Conservation (phyloP, 2,329 filamentous ascomycete species). For the Aspergillus sp. region DNA sequence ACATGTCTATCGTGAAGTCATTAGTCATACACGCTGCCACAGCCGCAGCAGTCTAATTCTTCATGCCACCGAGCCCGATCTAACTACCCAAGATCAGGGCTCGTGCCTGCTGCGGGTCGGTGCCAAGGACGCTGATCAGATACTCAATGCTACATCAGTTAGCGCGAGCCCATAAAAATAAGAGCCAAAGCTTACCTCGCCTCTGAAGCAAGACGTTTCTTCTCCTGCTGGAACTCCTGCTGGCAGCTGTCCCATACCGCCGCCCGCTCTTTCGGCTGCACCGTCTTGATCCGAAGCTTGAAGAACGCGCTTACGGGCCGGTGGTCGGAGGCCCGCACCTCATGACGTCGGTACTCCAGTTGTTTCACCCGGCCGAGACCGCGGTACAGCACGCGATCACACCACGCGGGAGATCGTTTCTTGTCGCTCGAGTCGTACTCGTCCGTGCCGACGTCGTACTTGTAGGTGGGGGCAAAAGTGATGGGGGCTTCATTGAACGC, state of each 20-base stretch:
- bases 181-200: conserved; percentile 61
- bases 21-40: conserved; percentile 32
- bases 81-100: conserved; percentile 35
- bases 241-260: conserved; percentile 70
- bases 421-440: conserved; percentile 95
- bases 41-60: conserved; percentile 1
- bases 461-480: conserved; percentile 92
- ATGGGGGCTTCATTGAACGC: conserved; percentile 90
- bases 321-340: conserved; percentile 88
- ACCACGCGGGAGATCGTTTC: conserved; percentile 92
- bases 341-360: conserved; percentile 82
- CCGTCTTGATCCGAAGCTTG: conserved; percentile 77
- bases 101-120: conserved; percentile 53
- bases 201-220: conserved; percentile 63
- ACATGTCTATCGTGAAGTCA: conserved; percentile 39
- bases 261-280: conserved; percentile 65
- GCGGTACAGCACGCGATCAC: conserved; percentile 85
- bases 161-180: conserved; percentile 37
- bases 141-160: conserved; percentile 56
- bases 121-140: conserved; percentile 60
- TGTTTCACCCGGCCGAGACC: conserved; percentile 80
- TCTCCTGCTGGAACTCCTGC: conserved; percentile 70
- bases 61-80: too few species aligned
- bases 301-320: conserved; percentile 86
- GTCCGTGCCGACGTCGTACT: conserved; percentile 95